Base-by-base conservation (phyloP, 2,329 filamentous ascomycete genomes). In the Aspergillus clavatus region DNA sequence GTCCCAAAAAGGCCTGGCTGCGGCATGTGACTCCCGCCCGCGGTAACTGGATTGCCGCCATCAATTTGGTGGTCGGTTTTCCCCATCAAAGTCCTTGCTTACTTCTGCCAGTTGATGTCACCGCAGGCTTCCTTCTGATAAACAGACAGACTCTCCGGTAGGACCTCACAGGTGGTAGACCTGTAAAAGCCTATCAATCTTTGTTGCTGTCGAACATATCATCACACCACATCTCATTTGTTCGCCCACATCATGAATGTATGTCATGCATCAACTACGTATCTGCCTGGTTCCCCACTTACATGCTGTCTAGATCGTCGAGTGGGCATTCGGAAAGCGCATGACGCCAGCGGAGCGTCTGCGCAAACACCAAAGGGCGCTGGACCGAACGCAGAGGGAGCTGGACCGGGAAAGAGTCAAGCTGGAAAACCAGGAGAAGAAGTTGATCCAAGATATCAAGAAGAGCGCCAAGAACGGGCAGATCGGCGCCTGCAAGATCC, bases 241-340 rank as follows among this genome's bases (percentile, higher is more conserved):
- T n/a, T n/a, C n/a, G 31, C 18, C 8, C 8, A 8, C 43, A 51
- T 23, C 29, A 52, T 52, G 50, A 52, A 52, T 43, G 50, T 52
- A 36, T 10, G 46, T 46, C 2, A 10, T 36, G 4, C 16, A 10
- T 21, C 18, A 36, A 38, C 37, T 16, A 40, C 53, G 50, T 45
- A 24, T 28, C 38, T 41, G 1, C 23, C 5, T 21, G 16, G 8
- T n/a, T 27, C 24, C 24, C 39, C 23, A 29, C 50, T 58, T n/a
- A 47, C 21, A 36, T 45, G 40, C 44, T 16, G 48, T 54, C n/a
- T 59, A 96, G 88, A 88, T 97, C 66, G 81, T 98, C 51, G 93
- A 98, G 81, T 98, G 93, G 90, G 91, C 91, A 29, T 98, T 98
- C 66, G 93, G 93, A 57, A 97, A 96, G 81, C 93, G 93, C 71